Evolutionary conservation across 176 grass and related monocot genomes (phyloP), one percentile per base, ranked within the genome.

Genomic region (Oryza brachyantha): DNA sequence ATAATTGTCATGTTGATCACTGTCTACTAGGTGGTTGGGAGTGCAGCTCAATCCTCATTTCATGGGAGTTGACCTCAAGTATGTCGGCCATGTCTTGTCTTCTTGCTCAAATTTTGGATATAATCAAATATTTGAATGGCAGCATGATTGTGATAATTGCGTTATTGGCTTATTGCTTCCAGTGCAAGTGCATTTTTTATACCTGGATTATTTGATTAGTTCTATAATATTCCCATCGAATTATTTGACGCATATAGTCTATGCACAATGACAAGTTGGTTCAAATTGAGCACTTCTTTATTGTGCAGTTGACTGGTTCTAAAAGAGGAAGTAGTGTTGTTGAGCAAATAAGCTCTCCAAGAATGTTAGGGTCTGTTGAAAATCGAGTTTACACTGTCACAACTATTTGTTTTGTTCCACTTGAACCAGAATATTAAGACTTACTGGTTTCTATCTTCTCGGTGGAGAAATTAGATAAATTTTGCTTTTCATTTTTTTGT

Each of bases 31-130:
- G 96, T 98, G 96, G 92, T 89, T 94, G 70, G 96, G 96, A 28
- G 90, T 98, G 72, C 96, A 98, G 81, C 92, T 98, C 75, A 98
- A 98, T 94, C 96, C 96, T 73, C 84, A 93, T 74, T 98, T 94
- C 40, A 85, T 98, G 80, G 92, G 92, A 91, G 26, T 98, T 88
- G 96, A 98, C 78, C 96, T 98, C 83, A 98, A 98, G 96, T 98
- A 98, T 67, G 88, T 85, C 14, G 50, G 24, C 52, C 50, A 46
- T 70, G 81, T 81, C 11, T 57, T 67, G 36, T 65, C 19, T 71
- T 27, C 55, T 81, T 84, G 22, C 25, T 64, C 61, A 31, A 31
- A 38, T 59, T 74, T 76, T 34, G 66, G 32, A 29, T 0, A 14
- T 29, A 11, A 59, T 45, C n/a, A n/a, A 8, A 19, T 43, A 37